A percentile compares a stretch with the other conserved stretches of the same genome.
phyloP scores from a whole-genome alignment of 2,329 filamentous ascomycete species.

The Diaporthe sp. region DNA sequence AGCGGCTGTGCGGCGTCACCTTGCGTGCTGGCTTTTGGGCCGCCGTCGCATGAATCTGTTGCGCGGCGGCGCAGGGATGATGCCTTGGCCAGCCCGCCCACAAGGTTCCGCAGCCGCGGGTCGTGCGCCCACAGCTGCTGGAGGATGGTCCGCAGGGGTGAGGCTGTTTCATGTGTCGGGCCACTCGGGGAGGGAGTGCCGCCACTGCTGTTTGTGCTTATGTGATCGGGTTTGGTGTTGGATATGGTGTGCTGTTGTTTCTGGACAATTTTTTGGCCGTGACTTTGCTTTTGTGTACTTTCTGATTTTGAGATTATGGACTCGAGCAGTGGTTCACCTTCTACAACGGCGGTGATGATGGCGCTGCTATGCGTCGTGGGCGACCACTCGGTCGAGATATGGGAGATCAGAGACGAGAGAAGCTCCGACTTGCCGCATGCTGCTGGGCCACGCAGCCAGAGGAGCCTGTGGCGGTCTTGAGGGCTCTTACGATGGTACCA shows the following conservation, averaged over 20 bases:
- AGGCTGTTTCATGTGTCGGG: constrained; percentile 30
- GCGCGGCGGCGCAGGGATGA: constrained; percentile 1
- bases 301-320: constrained; percentile 33
- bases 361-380: constrained; percentile 38
- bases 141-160: constrained; percentile 43
- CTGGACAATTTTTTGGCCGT: neutral
- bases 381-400: constrained; percentile 43
- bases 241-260: neutral
- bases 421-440: constrained; percentile 46
- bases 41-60: constrained; percentile 13
- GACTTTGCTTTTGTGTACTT: neutral
- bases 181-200: neutral
- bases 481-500: constrained; percentile 44
- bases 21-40: neutral
- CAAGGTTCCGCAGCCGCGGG: constrained; percentile 41
- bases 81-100: constrained; percentile 34
- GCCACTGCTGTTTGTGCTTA: neutral
- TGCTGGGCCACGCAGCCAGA: constrained; percentile 45
- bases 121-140: constrained; percentile 45
- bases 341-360: constrained; percentile 41
- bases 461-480: constrained; percentile 41
- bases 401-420: constrained; percentile 41
- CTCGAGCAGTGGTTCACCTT: constrained; percentile 39
- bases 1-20: neutral
- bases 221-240: constrained; percentile 29